Evolutionary conservation across 805 yeast species (phyloP).

Genomic region (Jamesozyma spencerorum): DNA sequence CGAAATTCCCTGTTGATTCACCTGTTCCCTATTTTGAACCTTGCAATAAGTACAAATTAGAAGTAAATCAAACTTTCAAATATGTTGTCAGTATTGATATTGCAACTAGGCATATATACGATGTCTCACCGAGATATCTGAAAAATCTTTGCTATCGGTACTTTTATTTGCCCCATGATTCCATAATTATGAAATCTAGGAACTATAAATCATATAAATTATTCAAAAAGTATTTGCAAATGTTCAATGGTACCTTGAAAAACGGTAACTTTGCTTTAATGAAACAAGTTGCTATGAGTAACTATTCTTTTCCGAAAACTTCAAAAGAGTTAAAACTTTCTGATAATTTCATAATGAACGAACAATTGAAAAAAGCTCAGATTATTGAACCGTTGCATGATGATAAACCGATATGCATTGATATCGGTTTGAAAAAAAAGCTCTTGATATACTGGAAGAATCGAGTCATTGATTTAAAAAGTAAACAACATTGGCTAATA

Average conservation of each 20-base stretch:
- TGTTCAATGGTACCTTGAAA: background rate
- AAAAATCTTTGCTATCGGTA: conserved; percentile 14
- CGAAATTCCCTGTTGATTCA: conserved; percentile 7
- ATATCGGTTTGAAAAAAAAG: background rate
- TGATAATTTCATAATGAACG: conserved; percentile 12
- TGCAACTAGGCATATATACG: conserved; percentile 6
- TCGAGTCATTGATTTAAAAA: conserved; percentile 14
- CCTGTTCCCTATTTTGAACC: conserved; percentile 9
- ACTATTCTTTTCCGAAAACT: conserved; percentile 12
- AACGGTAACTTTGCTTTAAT: background rate
- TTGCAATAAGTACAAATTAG: background rate
- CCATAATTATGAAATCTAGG: conserved; percentile 5
- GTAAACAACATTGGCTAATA: conserved; percentile 22
- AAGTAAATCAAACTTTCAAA: conserved; percentile 10
- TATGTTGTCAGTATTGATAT: conserved; percentile 14
- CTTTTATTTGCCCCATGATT: conserved; percentile 6
- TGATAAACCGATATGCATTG: background rate
- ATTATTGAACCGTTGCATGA: conserved; percentile 2
- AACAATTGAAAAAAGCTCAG: conserved; percentile 11
- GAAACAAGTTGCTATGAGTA: conserved; percentile 10
- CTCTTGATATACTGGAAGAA: conserved; percentile 10
- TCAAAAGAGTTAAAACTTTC: conserved; percentile 10
- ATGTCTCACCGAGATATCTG: conserved; percentile 21
- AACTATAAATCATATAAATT: conserved; percentile 7
- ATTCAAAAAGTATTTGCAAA: conserved; percentile 4